phyloP scores from a whole-genome alignment of 257 asterid genomes.

The Solanum raphanifolium region DNA sequence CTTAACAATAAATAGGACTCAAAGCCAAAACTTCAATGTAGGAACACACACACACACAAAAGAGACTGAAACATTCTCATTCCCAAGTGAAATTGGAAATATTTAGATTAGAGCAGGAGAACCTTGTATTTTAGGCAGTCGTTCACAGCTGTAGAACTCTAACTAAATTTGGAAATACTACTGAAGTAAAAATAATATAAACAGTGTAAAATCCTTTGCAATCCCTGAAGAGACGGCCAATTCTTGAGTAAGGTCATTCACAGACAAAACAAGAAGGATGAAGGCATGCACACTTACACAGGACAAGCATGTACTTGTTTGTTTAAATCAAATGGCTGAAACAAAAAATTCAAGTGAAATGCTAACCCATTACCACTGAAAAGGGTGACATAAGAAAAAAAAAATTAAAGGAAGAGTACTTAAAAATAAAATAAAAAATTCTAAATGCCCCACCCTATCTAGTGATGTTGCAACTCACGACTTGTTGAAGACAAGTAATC shows the following conservation, averaged over 20 bases:
- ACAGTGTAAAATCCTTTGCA: neutral
- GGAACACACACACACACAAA: neutral
- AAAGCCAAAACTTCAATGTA: neutral
- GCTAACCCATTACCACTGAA: neutral
- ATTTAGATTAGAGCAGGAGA: neutral
- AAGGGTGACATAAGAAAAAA: neutral
- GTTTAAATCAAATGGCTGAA: neutral
- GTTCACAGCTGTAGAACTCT: neutral
- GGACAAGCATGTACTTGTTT: neutral
- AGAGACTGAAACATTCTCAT: neutral
- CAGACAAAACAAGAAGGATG: neutral
- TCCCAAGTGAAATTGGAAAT: neutral
- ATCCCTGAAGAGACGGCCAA: neutral
- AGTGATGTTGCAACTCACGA: neutral
- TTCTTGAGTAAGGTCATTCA: neutral
- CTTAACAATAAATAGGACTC: neutral
- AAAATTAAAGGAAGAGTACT: neutral
- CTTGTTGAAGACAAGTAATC: neutral
- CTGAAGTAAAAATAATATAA: neutral
- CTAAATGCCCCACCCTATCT: neutral
- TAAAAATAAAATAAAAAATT: neutral
- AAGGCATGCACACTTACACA: neutral
- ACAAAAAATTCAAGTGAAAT: neutral
- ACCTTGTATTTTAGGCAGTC: neutral
- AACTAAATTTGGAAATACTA: neutral